Evolutionary conservation across 2,329 filamentous ascomycete species (phyloP), one percentile per base, ranked within the genome.

Genomic region (Alternaria triticina): DNA sequence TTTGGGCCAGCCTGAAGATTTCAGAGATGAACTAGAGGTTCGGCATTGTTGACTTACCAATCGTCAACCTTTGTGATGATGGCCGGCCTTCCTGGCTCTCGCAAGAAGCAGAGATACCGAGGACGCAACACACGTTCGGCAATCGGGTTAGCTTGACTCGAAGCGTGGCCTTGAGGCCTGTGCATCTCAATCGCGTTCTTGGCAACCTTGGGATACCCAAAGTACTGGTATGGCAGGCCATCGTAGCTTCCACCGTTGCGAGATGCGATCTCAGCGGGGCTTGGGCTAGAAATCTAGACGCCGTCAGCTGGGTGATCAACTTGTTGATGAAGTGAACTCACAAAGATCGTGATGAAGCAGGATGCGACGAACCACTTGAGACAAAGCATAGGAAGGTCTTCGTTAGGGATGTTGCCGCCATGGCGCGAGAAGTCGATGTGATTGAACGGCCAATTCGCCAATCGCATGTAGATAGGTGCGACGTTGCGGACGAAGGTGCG

Each of bases 371-470:
- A 71, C 73, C 74, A 78, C 49, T 78, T 78, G 6, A 70, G 62
- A 54, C 67, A 68, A 10, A 77, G 62, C 67, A 74, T 61, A 0
- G 70, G 66, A 46, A 67, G 64, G 40, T 76, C 74, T 54, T 73
- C 68, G 44, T 64, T 69, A 0, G 70, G 69, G 9, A 66, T 65
- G 5, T 69, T 67, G 2, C 68, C 70, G 9, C 61, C 51, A 51
- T 71, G 69, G 10, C 58, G 62, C 27, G 59, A 12, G n/a, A 70
- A 74, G 23, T 76, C 67, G 11, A 77, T 59, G 43, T 77, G 74
- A 17, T 67, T 71, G 23, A 73, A 70, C 1, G 75, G 74, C 76
- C 76, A 78, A 17, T 77, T 74, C 0, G 76, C 75, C 22, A 78
- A 30, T 13, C 76, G 68, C 23, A 78, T 57, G 22, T 67, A 74